Percentiles rank a stretch among this genome's conserved stretches.
Evolutionary conservation across 352 stramenopile genomes (phyloP).

Genomic region (Globisporangium radiosum): DNA sequence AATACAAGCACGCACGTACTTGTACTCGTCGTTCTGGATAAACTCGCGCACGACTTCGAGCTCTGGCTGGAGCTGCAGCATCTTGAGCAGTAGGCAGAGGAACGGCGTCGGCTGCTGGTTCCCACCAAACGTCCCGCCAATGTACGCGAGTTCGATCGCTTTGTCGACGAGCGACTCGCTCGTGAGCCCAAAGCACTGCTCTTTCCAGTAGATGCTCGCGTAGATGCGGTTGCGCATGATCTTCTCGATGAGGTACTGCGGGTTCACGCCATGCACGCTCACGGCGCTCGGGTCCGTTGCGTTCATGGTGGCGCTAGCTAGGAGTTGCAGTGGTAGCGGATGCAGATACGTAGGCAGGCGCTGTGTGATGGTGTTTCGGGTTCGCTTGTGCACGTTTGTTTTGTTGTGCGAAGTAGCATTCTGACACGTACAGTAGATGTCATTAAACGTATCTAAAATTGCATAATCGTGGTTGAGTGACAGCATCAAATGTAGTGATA

Average conservation of each 20-base stretch:
- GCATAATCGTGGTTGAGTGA: no score
- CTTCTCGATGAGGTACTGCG: conserved; percentile 98
- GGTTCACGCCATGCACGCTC: conserved; percentile 94
- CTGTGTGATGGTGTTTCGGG: not conserved
- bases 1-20: conserved; percentile 32
- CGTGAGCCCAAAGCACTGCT: conserved; percentile 97
- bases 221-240: conserved; percentile 97
- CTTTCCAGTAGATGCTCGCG: conserved; percentile 95
- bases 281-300: conserved; percentile 87
- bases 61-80: conserved; percentile 97
- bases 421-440: no score
- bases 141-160: conserved; percentile 89
- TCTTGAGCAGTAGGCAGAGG: conserved; percentile 97
- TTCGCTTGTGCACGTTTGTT: no score
- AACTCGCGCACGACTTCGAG: conserved; percentile 92
- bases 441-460: no score
- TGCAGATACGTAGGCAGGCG: not conserved
- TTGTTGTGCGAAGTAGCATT: no score
- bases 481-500: no score
- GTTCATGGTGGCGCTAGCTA: conserved; percentile 54
- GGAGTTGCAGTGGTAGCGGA: not conserved
- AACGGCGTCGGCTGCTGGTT: conserved; percentile 96
- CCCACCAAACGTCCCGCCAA: conserved; percentile 92
- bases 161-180: conserved; percentile 95
- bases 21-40: conserved; percentile 97